Evolutionary conservation across 805 yeast genomes (phyloP).

Genomic region (Metschnikowia gelsemii): DNA sequence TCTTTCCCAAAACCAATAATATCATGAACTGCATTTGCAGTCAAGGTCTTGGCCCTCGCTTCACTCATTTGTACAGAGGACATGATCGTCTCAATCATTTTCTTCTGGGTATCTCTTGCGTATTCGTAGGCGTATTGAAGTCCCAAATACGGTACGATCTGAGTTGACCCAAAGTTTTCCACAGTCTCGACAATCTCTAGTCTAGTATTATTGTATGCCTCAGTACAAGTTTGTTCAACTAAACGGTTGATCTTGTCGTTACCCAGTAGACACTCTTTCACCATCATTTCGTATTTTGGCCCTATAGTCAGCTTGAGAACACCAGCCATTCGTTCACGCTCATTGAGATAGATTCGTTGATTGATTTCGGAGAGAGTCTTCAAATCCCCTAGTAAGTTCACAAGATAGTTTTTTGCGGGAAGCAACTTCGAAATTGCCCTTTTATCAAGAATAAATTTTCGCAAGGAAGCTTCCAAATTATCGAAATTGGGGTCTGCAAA

Average conservation of each 20-base stretch:
- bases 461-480: slow-evolving; percentile 75
- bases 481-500: slow-evolving; percentile 67
- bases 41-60: slow-evolving; percentile 58
- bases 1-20: slow-evolving; percentile 62
- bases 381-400: slow-evolving; percentile 68
- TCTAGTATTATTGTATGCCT: slow-evolving; percentile 62
- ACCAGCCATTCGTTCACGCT: slow-evolving; percentile 44
- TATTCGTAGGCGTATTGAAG: slow-evolving; percentile 64
- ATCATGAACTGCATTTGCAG: slow-evolving; percentile 58
- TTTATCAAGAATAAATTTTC: slow-evolving; percentile 85
- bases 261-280: slow-evolving; percentile 52
- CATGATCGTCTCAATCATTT: slow-evolving; percentile 63
- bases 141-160: slow-evolving; percentile 60
- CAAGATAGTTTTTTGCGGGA: slow-evolving; percentile 88
- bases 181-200: slow-evolving; percentile 52
- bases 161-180: slow-evolving; percentile 48
- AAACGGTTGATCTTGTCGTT: slow-evolving; percentile 59
- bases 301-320: slow-evolving; percentile 53
- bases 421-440: slow-evolving; percentile 83
- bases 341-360: slow-evolving; percentile 50
- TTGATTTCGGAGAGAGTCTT: slow-evolving; percentile 61
- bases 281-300: slow-evolving; percentile 60
- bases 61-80: slow-evolving; percentile 67
- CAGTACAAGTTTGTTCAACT: slow-evolving; percentile 58
- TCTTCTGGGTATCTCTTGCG: slow-evolving; percentile 65